Conservation (phyloP, 2,329 filamentous ascomycete genomes). For the Aspergillus alliaceus region DNA sequence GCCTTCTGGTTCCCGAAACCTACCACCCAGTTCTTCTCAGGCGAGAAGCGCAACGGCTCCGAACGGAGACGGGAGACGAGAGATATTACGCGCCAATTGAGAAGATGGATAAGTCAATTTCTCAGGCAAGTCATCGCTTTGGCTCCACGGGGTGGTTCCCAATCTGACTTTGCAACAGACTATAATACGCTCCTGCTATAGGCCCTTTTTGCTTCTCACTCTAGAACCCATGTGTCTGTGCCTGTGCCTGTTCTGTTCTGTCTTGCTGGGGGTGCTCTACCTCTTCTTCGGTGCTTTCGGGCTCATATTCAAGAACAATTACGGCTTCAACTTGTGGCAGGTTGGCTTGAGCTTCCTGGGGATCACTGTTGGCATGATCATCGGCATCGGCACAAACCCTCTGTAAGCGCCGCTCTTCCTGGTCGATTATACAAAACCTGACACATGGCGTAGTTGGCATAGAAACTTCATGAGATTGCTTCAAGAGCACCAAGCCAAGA, state of each 20-base stretch:
- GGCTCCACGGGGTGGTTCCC: constrained; percentile 23
- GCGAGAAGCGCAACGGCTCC: constrained; percentile 67
- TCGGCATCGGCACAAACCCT: constrained; percentile 46
- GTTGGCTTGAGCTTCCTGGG: constrained; percentile 73
- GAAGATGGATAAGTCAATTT: constrained; percentile 37
- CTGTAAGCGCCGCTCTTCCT: constrained; percentile 53
- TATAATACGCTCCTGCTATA: constrained; percentile 57
- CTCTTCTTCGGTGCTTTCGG: constrained; percentile 89
- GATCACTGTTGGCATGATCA: constrained; percentile 47
- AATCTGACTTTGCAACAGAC: constrained; percentile 61
- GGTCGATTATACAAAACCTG: constrained; percentile 37
- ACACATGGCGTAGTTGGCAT: too few species aligned
- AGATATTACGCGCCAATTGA: constrained; percentile 77
- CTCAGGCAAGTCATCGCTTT: too few species aligned
- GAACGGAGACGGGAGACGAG: constrained; percentile 74
- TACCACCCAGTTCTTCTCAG: constrained; percentile 71
- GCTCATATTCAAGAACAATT: constrained; percentile 71
- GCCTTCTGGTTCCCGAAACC: constrained; percentile 80
- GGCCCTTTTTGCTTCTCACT: constrained; percentile 74
- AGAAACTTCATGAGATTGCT: too few species aligned
- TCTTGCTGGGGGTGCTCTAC: constrained; percentile 84
- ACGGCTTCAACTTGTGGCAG: constrained; percentile 77
- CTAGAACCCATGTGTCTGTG: constrained; percentile 83
- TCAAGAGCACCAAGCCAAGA: too few species aligned
- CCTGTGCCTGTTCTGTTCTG: constrained; percentile 77